Evolutionary conservation across 164 flowering plant species (phyloP), one percentile per base, ranked within the genome.

Genomic region (Tetracentron sinense): DNA sequence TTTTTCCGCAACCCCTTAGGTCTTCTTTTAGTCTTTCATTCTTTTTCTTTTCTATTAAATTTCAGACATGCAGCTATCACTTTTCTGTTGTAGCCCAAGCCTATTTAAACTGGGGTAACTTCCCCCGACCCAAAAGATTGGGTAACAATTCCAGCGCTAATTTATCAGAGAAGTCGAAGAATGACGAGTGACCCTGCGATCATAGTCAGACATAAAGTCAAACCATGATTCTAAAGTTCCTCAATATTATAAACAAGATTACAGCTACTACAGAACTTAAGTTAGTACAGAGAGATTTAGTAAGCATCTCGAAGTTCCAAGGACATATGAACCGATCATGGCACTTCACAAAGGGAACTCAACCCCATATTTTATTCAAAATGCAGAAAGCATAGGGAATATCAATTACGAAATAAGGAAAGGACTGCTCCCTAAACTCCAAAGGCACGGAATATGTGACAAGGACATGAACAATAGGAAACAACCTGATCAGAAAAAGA

Each of bases 171-270:
- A 64, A 66, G 66, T 69, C 33, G 74, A 66, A 58, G 64, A 62
- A 44, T 58, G 70, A 64, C 55, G 69, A 57, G 38, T 60, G 59
- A 69, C 72, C 77, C 82, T 79, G 82, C 74, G 67, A 74, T 69
- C 61, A 60, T 72, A 65, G 63, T 67, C 61, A 75, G 69, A 77
- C 58, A 47, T 33, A 48, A 68, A 62, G 72, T 75, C 67, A 75
- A 69, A 44, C 49, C 55, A 62, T 31, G 60, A 72, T 60, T 33
- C 55, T 25, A 62, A 53, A 26, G 15, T 23, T 14, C 31, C 16
- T 26, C 14, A 14, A 15, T 1, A 26, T 14, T 0, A 27, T 15
- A 14, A 26, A 12, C 56, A 53, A 53, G 0, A 49, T 17, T 25
- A 25, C 30, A 52, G 6, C 6, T 14, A 53, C 6, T 15, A 53